Evolutionary conservation across 805 yeast species (phyloP).

Genomic region (Kuraishia molischiana): DNA sequence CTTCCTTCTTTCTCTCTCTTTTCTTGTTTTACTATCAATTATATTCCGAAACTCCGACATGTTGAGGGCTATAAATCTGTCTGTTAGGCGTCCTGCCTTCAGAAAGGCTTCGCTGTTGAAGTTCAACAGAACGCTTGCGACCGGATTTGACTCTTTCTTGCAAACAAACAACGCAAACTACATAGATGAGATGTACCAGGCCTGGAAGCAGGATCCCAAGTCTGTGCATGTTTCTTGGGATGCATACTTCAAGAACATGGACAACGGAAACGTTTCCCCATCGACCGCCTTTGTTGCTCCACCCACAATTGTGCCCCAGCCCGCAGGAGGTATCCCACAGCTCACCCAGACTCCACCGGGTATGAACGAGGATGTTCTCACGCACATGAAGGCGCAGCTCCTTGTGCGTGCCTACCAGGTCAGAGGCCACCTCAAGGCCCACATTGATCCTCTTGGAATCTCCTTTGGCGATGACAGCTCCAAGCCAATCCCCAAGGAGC

Average conservation of each 20-base stretch:
- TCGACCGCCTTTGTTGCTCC: constrained; percentile 81
- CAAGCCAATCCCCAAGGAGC: constrained; percentile 63
- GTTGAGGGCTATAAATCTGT: not conserved
- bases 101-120: not conserved
- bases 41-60: not conserved
- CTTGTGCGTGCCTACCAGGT: constrained; percentile 98
- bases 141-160: constrained; percentile 59
- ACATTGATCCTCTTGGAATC: constrained; percentile 90
- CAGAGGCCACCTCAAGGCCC: constrained; percentile 94
- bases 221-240: constrained; percentile 96
- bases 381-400: constrained; percentile 91
- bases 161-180: constrained; percentile 81
- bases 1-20: too few species aligned
- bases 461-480: constrained; percentile 61
- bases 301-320: constrained; percentile 78
- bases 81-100: not conserved
- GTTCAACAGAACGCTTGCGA: constrained; percentile 18
- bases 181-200: constrained; percentile 95
- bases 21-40: not conserved
- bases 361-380: constrained; percentile 54
- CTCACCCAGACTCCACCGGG: constrained; percentile 34
- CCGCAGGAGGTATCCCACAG: constrained; percentile 67
- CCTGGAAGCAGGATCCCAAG: constrained; percentile 85
- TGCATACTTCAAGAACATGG: constrained; percentile 89
- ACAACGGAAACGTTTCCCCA: constrained; percentile 58